Conservation (phyloP, 306 rosid species). For the Albizia julibrissin region DNA sequence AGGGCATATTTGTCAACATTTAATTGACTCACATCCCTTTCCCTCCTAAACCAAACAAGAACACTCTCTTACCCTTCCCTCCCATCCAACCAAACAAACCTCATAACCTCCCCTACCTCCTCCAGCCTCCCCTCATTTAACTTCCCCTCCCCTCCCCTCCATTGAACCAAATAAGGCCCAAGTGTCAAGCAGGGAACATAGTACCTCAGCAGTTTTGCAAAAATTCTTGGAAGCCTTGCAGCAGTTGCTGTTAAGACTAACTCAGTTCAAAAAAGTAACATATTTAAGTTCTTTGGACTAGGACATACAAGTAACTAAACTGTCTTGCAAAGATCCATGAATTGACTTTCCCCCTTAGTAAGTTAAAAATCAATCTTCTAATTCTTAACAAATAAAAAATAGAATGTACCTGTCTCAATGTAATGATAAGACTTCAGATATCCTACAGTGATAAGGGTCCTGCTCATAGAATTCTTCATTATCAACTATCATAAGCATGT, state of each 20-base stretch:
- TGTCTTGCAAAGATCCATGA: slow-evolving; percentile 18
- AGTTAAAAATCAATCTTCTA: slow-evolving; percentile 23
- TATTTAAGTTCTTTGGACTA: too few relatives aligned
- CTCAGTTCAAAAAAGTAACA: not conserved
- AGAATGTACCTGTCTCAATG: slow-evolving; percentile 80
- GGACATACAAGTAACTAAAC: not conserved
- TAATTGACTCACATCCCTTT: too few relatives aligned
- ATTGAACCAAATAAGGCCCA: too few relatives aligned
- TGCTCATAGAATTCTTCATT: slow-evolving; percentile 96
- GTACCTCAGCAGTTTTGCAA: not conserved
- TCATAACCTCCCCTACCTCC: too few relatives aligned
- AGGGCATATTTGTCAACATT: too few relatives aligned
- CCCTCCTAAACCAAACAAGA: too few relatives aligned
- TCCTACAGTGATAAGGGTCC: slow-evolving; percentile 85
- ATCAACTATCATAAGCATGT: slow-evolving; percentile 90
- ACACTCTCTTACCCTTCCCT: too few relatives aligned
- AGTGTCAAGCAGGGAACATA: slow-evolving; percentile 19
- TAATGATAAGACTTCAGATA: slow-evolving; percentile 73
- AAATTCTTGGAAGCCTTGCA: not conserved
- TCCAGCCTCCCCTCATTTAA: too few relatives aligned
- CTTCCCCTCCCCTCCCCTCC: too few relatives aligned
- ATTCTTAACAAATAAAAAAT: slow-evolving; percentile 17
- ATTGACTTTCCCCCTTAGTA: slow-evolving; percentile 7
- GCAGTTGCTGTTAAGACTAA: slow-evolving; percentile 2
- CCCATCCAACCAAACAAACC: too few relatives aligned